Conservation (phyloP, 208 protist species). For the Leishmania gerbilli region DNA sequence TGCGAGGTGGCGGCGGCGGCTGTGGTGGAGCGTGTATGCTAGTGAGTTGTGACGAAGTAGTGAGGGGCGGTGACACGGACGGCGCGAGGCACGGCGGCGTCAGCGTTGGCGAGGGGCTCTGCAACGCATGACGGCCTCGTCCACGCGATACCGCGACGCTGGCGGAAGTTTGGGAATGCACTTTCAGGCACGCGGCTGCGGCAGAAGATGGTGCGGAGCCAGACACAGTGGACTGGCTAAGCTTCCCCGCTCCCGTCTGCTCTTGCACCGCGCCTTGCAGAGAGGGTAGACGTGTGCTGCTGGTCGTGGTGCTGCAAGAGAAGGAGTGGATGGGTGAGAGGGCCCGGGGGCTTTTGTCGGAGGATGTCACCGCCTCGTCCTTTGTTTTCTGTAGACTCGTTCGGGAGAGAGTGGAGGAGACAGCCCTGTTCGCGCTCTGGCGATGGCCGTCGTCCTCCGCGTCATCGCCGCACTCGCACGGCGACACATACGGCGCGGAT, state of each 20-base stretch:
- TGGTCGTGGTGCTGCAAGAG: background rate
- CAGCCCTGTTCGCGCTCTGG: background rate
- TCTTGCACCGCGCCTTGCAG: background rate
- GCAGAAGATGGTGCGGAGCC: background rate
- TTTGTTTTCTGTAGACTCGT: background rate
- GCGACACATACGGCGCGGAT: slow-evolving; percentile 11
- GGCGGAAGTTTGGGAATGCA: background rate
- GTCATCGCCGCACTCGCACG: slow-evolving; percentile 1
- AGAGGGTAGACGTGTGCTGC: background rate
- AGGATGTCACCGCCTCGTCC: background rate
- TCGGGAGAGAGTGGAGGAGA: background rate
- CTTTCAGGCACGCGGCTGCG: background rate
- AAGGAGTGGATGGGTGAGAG: background rate
- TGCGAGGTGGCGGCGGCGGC: slow-evolving; percentile 23
- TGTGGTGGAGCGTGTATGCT: background rate
- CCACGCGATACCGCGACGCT: background rate
- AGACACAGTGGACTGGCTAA: background rate
- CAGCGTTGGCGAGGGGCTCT: background rate
- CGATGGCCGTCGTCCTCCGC: background rate
- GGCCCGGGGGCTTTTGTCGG: background rate
- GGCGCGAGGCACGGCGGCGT: background rate
- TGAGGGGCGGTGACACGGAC: background rate
- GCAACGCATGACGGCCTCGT: background rate
- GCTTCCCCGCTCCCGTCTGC: background rate
- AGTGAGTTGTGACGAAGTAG: background rate